Conservation (phyloP, 2,329 filamentous ascomycete species). For the Tolypocladium album region DNA sequence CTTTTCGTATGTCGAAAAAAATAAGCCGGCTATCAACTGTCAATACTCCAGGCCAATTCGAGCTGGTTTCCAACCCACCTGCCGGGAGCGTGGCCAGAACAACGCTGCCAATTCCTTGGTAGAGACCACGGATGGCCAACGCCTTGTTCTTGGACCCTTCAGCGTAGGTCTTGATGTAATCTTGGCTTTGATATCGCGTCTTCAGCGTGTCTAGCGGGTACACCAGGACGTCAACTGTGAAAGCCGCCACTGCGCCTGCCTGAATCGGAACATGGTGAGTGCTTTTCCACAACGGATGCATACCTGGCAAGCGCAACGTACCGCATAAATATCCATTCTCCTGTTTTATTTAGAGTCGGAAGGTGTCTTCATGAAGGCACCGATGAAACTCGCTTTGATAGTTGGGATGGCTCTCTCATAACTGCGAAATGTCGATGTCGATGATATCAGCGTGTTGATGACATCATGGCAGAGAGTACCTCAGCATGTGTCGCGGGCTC, state of each 20-base stretch:
- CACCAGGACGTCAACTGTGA: conserved; percentile 74
- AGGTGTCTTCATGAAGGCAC: background rate
- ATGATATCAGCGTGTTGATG: background rate
- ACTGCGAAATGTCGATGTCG: background rate
- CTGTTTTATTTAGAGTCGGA: background rate
- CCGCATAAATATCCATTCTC: conserved; percentile 21
- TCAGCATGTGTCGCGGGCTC: background rate
- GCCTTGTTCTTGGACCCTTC: conserved; percentile 42
- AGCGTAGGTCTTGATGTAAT: conserved; percentile 58
- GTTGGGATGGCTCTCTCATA: background rate
- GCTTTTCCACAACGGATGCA: background rate
- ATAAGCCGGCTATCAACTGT: conserved; percentile 54
- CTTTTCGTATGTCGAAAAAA: conserved; percentile 84
- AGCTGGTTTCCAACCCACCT: conserved; percentile 34
- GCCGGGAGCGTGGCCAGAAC: conserved; percentile 83
- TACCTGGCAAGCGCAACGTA: conserved; percentile 4
- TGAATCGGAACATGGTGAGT: conserved; percentile 19
- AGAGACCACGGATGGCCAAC: conserved; percentile 59
- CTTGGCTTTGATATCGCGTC: conserved; percentile 69
- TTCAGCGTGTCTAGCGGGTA: conserved; percentile 88
- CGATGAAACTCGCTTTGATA: background rate
- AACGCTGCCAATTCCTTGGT: conserved; percentile 79
- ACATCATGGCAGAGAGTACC: background rate
- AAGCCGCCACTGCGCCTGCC: conserved; percentile 78
- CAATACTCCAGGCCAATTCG: background rate